phyloP scores from a whole-genome alignment of 2,329 filamentous ascomycete genomes.

The Amesomyces nigricolor region DNA sequence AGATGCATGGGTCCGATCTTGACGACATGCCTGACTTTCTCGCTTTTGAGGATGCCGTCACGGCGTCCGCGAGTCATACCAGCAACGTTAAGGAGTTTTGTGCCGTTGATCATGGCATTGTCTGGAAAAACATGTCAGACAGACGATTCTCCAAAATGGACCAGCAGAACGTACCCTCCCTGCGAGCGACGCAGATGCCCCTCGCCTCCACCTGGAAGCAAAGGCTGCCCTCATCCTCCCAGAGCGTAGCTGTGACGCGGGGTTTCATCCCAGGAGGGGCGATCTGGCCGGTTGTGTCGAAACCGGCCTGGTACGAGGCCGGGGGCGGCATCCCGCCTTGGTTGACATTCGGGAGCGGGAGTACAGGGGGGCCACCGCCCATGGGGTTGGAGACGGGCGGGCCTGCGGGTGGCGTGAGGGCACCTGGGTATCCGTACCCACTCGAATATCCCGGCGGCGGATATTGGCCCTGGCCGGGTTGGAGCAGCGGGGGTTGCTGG shows the following conservation, averaged over 20 bases:
- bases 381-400: constrained; percentile 65
- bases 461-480: constrained; percentile 66
- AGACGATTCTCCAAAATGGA: background rate
- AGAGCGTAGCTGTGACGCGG: constrained; percentile 88
- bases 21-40: constrained; percentile 93
- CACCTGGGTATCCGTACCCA: constrained; percentile 70
- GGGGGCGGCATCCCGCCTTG: constrained; percentile 44
- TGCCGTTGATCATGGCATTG: constrained; percentile 99
- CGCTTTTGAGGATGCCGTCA: constrained; percentile 95
- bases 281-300: constrained; percentile 85
- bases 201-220: constrained; percentile 98
- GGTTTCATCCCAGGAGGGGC: constrained; percentile 94
- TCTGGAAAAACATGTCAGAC: constrained; percentile 47
- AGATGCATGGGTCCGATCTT: constrained; percentile 99
- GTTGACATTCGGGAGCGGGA: constrained; percentile 62
- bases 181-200: constrained; percentile 88
- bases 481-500: constrained; percentile 70
- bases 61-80: constrained; percentile 95
- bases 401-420: constrained; percentile 67
- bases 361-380: constrained; percentile 55
- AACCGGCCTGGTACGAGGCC: constrained; percentile 51
- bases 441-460: constrained; percentile 55
- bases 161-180: constrained; percentile 63
- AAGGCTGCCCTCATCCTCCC: constrained; percentile 96
- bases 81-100: constrained; percentile 92